Percentiles rank a stretch among this genome's conserved stretches.
Conservation (phyloP, 257 asterid species). For the Solanum chilense region DNA sequence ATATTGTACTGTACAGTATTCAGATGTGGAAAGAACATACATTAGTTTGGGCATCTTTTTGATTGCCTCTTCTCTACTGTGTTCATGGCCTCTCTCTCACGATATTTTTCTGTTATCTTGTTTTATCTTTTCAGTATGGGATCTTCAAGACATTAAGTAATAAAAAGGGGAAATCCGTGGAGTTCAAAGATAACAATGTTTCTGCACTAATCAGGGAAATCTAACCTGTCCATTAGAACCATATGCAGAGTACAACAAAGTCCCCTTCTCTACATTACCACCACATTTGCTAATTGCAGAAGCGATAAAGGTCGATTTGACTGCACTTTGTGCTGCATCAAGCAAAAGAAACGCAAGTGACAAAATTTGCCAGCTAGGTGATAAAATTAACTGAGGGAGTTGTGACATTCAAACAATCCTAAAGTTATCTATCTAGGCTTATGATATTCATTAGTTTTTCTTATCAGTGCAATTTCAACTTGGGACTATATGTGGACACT, state of each 20-base stretch:
- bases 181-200: background rate
- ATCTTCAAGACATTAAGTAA: background rate
- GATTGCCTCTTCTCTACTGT: background rate
- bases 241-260: constrained; percentile 59
- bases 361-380: background rate
- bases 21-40: background rate
- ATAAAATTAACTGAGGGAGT: background rate
- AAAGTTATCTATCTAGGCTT: background rate
- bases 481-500: background rate
- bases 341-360: background rate
- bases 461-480: background rate
- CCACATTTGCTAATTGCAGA: constrained; percentile 90
- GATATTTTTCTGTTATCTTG: background rate
- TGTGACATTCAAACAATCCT: background rate
- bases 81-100: background rate
- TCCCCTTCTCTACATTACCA: constrained; percentile 87
- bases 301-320: constrained; percentile 71
- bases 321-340: constrained; percentile 87
- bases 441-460: background rate
- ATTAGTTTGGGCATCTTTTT: background rate
- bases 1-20: background rate
- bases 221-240: constrained; percentile 92
- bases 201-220: background rate
- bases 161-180: background rate
- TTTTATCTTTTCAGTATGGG: background rate